Evolutionary conservation across 139 green algal species (phyloP), one percentile per base, ranked within the genome.

Genomic region (Picochlorum sp.): DNA sequence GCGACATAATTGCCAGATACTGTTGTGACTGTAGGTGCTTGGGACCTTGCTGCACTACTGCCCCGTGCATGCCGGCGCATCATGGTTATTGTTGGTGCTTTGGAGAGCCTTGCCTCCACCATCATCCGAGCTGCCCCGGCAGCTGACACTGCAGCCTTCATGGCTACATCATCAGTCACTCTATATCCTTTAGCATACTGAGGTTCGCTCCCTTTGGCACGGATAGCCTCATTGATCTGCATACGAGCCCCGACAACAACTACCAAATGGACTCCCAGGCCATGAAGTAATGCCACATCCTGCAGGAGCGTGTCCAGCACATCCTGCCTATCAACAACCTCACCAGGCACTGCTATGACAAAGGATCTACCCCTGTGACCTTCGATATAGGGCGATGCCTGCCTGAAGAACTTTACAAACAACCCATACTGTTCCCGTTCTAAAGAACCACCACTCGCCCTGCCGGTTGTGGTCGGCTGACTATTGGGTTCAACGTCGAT

Each of bases 1-100:
- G 83, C 81, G 26, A 97, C 81, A 57, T 88, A 98, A 77, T 98
- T 98, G 59, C 92, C 93, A 30, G 71, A 83, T 28, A 95, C 84
- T 5, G 92, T 78, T 6, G 30, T 24, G n/a, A 68, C 14, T 2
- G 75, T 41, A 7, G 79, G 78, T 6, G 45, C 64, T 26, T 79
- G 76, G 41, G 83, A 85, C 49, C 78, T 44, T 10, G 34, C 6
- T 14, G 24, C 34, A 2, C 7, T 14, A 38, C n/a, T 54, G 15
- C 47, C n/a, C 23, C 71, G 57, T 44, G 49, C 15, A 55, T 78
- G 71, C 4, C 71, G 49, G 3, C 71, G 58, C 14, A 73, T 63
- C 59, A 73, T 60, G 1, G 58, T 73, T 14, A 78, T 66, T n/a
- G 64, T 58, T 4, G 71, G 70, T 24, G 52, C 65, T 58, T 83